A percentile compares a stretch with the other conserved stretches of the same genome.
These are phyloP conservation scores for Alternaria arborescens DNA, from an alignment of 2,329 filamentous ascomycete genomes.

Conservation along the genomic window DNA sequence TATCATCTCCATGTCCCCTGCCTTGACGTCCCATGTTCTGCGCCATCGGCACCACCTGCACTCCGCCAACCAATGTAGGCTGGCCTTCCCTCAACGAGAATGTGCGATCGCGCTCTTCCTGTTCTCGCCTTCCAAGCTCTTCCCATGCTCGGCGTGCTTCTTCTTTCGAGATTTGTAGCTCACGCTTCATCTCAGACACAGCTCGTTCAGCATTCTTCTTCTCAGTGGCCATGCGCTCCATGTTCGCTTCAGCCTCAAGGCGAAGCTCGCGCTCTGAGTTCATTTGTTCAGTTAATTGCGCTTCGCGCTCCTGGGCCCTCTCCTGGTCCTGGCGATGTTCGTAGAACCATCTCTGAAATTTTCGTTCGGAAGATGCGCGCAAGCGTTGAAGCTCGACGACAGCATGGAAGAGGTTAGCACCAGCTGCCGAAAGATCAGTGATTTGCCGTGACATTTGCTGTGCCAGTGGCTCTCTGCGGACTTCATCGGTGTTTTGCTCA, in stretches of 20 bases:
- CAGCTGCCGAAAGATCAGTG: constrained; percentile 94
- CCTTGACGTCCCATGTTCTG: constrained; percentile 65
- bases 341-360: constrained; percentile 99
- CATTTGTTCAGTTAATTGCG: constrained; percentile 74
- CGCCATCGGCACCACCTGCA: constrained; percentile 94
- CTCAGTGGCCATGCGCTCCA: constrained; percentile 73
- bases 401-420: constrained; percentile 96
- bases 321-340: constrained; percentile 91
- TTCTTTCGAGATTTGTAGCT: constrained; percentile 93
- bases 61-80: constrained; percentile 87
- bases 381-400: constrained; percentile 95
- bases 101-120: constrained; percentile 89
- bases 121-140: constrained; percentile 89
- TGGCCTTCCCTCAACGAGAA: constrained; percentile 85
- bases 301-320: constrained; percentile 81
- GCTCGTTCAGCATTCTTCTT: constrained; percentile 76
- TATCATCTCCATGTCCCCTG: constrained; percentile 47
- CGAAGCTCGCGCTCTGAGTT: constrained; percentile 76
- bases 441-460: constrained; percentile 93
- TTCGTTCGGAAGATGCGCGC: constrained; percentile 92
- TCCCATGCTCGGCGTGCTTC: constrained; percentile 97
- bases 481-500: constrained; percentile 87
- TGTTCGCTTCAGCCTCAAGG: constrained; percentile 71
- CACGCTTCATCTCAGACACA: constrained; percentile 89
- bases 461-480: constrained; percentile 81